A percentile compares a stretch with the other conserved stretches of the same genome.
Evolutionary conservation across 306 rosid species (phyloP).

Genomic region (Ammopiptanthus mongolicus): DNA sequence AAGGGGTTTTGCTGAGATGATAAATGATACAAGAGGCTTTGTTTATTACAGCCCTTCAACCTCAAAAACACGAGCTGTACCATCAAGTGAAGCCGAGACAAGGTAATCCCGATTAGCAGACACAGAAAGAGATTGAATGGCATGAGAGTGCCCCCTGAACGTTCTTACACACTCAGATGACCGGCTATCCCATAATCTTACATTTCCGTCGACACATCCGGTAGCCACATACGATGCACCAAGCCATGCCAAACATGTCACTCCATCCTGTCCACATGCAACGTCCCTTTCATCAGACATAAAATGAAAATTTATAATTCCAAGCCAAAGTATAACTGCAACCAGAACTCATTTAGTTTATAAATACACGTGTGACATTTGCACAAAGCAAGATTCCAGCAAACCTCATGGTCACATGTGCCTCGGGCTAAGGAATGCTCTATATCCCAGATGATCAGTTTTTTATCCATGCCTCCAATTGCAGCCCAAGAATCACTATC

Average conservation of each 20-base stretch:
- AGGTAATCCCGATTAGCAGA: slow-evolving; percentile 59
- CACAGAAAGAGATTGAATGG: slow-evolving; percentile 59
- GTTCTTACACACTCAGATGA: slow-evolving; percentile 67
- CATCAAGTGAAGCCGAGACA: slow-evolving; percentile 69
- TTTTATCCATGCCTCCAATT: slow-evolving; percentile 77
- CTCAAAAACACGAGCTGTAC: slow-evolving; percentile 80
- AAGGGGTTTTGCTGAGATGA: not conserved
- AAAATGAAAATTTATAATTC: not conserved
- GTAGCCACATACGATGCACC: slow-evolving; percentile 59
- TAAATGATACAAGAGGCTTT: not conserved
- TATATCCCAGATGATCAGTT: slow-evolving; percentile 75
- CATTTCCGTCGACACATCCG: slow-evolving; percentile 75
- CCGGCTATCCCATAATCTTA: slow-evolving; percentile 76
- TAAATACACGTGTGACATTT: not conserved
- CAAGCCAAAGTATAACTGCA: not conserved
- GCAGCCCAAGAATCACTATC: slow-evolving; percentile 72
- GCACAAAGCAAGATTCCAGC: slow-evolving; percentile 19
- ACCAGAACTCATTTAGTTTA: not conserved
- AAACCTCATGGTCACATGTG: slow-evolving; percentile 78
- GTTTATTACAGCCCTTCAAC: slow-evolving; percentile 43
- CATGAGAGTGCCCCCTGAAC: slow-evolving; percentile 58
- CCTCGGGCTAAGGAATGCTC: slow-evolving; percentile 59
- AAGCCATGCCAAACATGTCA: slow-evolving; percentile 76
- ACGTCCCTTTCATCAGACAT: slow-evolving; percentile 7
- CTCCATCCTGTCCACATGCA: slow-evolving; percentile 59